Base-by-base conservation (phyloP, 169 alveolate species). In the Perkinsus chesapeaki region DNA sequence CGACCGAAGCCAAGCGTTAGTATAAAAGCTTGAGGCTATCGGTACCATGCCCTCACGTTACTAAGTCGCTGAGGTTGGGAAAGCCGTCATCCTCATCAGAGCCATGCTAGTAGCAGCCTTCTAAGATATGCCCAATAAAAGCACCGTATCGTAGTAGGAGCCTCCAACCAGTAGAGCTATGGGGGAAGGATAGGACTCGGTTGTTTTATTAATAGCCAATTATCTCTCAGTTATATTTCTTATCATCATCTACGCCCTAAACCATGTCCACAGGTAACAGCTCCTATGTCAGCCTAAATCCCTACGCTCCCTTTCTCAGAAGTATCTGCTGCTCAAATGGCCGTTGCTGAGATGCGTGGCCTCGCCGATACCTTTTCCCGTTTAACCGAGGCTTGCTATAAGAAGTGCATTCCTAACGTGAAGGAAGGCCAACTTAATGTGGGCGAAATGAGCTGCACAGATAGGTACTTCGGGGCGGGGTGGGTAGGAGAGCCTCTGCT, bases 341-440 rank as follows among this genome's bases (percentile, higher is more conserved):
- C 96, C 72, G 91, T 94, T 19, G 93, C 92, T 39, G 96, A 94
- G 93, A 39, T 94, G 43, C 93, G 90, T 73, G 96, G 96, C n/a
- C 48, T 92, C 72, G 94, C 95, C 73, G 96, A 94, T 92, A 39
- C 93, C 91, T 94, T 92, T 94, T 48, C 39, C 92, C 93, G 96
- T 82, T 73, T 94, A 47, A 94, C 93, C 37, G 94, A 93, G 48
- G 60, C 93, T 0, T 94, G 96, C 92, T 94, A 94, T 93, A 43
- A 93, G 16, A 93, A 93, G 73, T 94, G 96, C 91, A 93, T 94
- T 19, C 92, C 96, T 16, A 39, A 43, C 27, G 94, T 94, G 39
- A 93, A 93, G 91, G 73, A 60, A 34, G 82, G 82, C n/a, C 60
- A 39, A n/a, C 92, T 94, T 48, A 92, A 91, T 39, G 95, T 94